Percentiles rank a stretch among this genome's conserved stretches.
Evolutionary conservation across 2,329 filamentous ascomycete genomes (phyloP).

Genomic region (Neonectria neomacrospora): DNA sequence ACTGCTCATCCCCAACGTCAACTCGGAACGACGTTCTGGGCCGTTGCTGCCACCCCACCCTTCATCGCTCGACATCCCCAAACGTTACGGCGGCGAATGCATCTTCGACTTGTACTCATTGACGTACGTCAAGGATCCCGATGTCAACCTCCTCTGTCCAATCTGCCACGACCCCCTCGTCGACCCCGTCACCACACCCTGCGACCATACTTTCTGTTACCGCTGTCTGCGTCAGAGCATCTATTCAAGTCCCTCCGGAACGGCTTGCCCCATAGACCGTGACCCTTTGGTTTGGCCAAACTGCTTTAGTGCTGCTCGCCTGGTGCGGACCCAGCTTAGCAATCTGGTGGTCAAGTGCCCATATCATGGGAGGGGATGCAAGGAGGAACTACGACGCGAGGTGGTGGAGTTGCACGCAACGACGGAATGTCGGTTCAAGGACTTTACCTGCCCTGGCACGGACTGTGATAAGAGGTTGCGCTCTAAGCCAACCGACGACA

Average conservation of each 20-base stretch:
- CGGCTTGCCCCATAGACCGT: constrained; percentile 69
- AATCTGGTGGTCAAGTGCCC: constrained; percentile 69
- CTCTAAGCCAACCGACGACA: constrained; percentile 61
- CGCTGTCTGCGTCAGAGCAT: constrained; percentile 62
- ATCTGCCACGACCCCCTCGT: constrained; percentile 71
- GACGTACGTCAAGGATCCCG: constrained; percentile 56
- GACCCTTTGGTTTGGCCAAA: constrained; percentile 53
- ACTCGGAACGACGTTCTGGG: constrained; percentile 47
- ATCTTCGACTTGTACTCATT: constrained; percentile 60
- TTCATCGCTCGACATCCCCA: constrained; percentile 54
- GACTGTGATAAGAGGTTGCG: constrained; percentile 63
- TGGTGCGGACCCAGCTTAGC: constrained; percentile 71
- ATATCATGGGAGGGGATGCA: constrained; percentile 62
- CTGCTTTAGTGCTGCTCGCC: constrained; percentile 55
- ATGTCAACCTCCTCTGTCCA: constrained; percentile 62
- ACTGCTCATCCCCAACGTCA: constrained; percentile 37
- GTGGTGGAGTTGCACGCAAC: constrained; percentile 66
- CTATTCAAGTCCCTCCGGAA: constrained; percentile 53
- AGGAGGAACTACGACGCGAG: constrained; percentile 61
- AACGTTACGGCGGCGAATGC: constrained; percentile 51
- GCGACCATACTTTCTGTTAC: constrained; percentile 74
- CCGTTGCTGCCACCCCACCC: constrained; percentile 51
- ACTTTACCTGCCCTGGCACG: constrained; percentile 66
- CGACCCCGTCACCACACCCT: constrained; percentile 69
- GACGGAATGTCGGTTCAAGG: constrained; percentile 65